phyloP scores from a whole-genome alignment of 176 grass and related monocot genomes.

The Oropetium thomaeum region DNA sequence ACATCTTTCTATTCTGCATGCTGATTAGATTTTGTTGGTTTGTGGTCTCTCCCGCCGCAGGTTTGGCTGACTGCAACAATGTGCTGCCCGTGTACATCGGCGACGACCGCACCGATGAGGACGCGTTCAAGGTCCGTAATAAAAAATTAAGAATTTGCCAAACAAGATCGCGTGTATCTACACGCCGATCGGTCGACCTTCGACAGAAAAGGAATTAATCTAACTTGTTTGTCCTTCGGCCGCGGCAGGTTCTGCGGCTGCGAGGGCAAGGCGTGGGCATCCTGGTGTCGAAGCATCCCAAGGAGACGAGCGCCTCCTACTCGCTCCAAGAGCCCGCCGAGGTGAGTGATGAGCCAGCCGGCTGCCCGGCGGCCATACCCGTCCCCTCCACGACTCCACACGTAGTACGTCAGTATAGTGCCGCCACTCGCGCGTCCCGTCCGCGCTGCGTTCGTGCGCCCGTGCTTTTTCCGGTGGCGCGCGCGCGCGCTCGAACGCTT shows the following conservation, averaged over 20 bases:
- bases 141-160: too few relatives aligned
- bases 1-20: not conserved
- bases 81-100: slow-evolving; percentile 87
- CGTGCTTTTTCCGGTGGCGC: too few relatives aligned
- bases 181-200: too few relatives aligned
- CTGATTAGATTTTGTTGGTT: not conserved
- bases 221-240: too few relatives aligned
- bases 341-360: slow-evolving; percentile 17
- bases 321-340: slow-evolving; percentile 76
- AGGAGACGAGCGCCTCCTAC: slow-evolving; percentile 76
- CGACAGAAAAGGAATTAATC: too few relatives aligned
- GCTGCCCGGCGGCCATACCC: not conserved
- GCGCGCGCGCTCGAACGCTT: not conserved
- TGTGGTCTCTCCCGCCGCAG: slow-evolving; percentile 6
- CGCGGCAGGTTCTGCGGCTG: slow-evolving; percentile 47
- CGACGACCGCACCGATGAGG: slow-evolving; percentile 95
- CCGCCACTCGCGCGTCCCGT: not conserved
- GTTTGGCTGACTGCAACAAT: slow-evolving; percentile 52
- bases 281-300: slow-evolving; percentile 77
- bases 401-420: too few relatives aligned
- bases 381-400: too few relatives aligned
- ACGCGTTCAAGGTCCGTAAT: slow-evolving; percentile 92
- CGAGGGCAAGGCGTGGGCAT: slow-evolving; percentile 72
- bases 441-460: too few relatives aligned
- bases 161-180: too few relatives aligned